phyloP scores from a whole-genome alignment of 139 green algal genomes.

The Micractinium sp. region DNA sequence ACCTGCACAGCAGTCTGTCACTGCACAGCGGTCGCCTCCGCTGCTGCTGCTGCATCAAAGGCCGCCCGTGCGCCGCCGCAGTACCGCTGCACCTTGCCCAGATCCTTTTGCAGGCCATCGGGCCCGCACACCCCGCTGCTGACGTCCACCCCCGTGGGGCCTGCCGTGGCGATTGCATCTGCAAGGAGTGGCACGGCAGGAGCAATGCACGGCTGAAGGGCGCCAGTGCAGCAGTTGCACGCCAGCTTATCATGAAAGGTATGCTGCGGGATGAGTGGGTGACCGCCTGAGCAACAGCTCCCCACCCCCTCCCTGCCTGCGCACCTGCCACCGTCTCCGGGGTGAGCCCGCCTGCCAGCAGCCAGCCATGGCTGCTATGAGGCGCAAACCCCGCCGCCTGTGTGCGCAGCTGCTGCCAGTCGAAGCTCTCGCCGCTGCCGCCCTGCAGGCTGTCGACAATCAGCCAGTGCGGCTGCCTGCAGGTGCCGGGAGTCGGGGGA shows the following conservation, averaged over 20 bases:
- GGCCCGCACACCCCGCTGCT: conserved; percentile 79
- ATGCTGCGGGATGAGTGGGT: neutral
- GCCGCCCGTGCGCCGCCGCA: conserved; percentile 28
- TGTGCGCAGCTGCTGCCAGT: conserved; percentile 63
- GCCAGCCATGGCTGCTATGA: conserved; percentile 64
- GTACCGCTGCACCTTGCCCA: conserved; percentile 49
- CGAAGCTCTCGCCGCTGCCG: conserved; percentile 70
- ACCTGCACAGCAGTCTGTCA: neutral
- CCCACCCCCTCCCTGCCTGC: neutral
- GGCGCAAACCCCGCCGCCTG: conserved; percentile 1
- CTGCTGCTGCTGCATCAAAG: conserved; percentile 30
- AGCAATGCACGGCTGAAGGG: neutral
- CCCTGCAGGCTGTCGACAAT: conserved; percentile 81
- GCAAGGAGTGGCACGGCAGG: neutral
- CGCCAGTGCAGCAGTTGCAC: neutral
- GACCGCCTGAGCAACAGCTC: neutral
- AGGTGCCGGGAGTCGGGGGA: neutral
- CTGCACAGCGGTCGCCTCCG: neutral
- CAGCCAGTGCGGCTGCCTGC: conserved; percentile 72
- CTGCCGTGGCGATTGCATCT: conserved; percentile 58
- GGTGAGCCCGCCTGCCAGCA: conserved; percentile 79
- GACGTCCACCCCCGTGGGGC: conserved; percentile 80
- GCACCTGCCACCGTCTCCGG: conserved; percentile 71
- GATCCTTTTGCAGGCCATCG: conserved; percentile 67
- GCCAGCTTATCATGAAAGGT: neutral